phyloP scores from a whole-genome alignment of 306 rosid species.

The Prunus padus region DNA sequence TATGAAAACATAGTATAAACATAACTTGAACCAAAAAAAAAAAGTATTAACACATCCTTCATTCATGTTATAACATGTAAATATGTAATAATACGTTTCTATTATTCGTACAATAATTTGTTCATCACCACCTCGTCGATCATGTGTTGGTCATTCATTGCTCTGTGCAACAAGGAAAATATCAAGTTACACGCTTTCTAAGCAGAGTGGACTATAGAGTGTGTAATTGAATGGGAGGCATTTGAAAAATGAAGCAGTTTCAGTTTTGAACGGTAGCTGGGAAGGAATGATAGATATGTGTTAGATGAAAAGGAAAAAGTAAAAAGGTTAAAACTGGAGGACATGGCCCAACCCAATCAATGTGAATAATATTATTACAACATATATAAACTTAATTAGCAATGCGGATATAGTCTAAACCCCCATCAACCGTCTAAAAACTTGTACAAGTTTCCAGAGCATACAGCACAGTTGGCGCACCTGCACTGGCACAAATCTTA shows the following conservation, averaged over 20 bases:
- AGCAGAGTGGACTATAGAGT: background rate
- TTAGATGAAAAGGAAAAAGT: background rate
- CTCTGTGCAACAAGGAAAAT: no score
- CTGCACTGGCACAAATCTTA: background rate
- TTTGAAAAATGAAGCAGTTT: background rate
- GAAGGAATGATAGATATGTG: slow-evolving; percentile 28
- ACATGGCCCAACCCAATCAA: background rate
- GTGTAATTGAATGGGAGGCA: background rate
- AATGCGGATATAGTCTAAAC: background rate
- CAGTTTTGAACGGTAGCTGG: slow-evolving; percentile 42
- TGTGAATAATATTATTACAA: background rate
- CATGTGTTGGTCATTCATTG: no score
- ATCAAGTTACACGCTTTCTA: background rate
- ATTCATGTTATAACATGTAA: no score
- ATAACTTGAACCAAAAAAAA: no score
- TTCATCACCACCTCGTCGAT: no score
- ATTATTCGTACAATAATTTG: no score
- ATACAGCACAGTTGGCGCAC: background rate
- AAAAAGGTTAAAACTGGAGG: background rate
- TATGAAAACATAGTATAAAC: no score
- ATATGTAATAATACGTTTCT: no score
- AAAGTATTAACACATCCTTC: no score
- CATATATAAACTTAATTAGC: no score
- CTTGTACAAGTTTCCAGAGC: background rate
- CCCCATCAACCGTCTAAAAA: background rate